phyloP scores from a whole-genome alignment of 2,329 filamentous ascomycete genomes.

The Alternaria rosae region DNA sequence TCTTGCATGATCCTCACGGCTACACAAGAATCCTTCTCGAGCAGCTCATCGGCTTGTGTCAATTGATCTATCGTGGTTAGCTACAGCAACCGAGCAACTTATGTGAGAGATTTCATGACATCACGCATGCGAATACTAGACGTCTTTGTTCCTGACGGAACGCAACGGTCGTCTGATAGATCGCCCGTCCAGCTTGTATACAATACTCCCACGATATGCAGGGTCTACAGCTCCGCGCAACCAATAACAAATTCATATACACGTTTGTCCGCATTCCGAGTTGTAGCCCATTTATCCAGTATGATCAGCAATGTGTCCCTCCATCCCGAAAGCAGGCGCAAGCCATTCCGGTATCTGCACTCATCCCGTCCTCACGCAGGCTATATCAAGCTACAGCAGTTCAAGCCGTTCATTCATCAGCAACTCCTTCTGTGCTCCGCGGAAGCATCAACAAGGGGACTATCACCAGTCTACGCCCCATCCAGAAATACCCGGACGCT shows the following conservation, averaged over 20 bases:
- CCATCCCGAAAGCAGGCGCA: neutral
- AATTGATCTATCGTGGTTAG: neutral
- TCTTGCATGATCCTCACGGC: neutral
- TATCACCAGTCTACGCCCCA: neutral
- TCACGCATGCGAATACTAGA: neutral
- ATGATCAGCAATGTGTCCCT: neutral
- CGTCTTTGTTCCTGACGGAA: neutral
- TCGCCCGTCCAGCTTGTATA: neutral
- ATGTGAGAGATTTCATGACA: neutral
- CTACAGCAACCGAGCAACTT: neutral
- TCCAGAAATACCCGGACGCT: neutral
- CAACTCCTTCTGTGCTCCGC: neutral
- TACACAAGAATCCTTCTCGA: neutral
- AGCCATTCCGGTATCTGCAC: neutral
- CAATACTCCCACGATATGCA: neutral
- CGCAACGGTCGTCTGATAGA: neutral
- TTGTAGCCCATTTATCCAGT: neutral
- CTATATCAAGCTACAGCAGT: conserved; percentile 1
- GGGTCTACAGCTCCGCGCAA: neutral
- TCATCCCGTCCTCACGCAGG: neutral
- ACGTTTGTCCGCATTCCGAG: neutral
- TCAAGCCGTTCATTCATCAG: neutral
- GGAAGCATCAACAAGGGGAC: neutral
- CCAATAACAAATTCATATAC: neutral
- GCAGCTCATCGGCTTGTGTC: neutral